These are phyloP conservation scores for Zopfochytrium polystomum DNA, from an alignment of 371 early-diverging fungal genomes.

Conservation along the genomic window DNA sequence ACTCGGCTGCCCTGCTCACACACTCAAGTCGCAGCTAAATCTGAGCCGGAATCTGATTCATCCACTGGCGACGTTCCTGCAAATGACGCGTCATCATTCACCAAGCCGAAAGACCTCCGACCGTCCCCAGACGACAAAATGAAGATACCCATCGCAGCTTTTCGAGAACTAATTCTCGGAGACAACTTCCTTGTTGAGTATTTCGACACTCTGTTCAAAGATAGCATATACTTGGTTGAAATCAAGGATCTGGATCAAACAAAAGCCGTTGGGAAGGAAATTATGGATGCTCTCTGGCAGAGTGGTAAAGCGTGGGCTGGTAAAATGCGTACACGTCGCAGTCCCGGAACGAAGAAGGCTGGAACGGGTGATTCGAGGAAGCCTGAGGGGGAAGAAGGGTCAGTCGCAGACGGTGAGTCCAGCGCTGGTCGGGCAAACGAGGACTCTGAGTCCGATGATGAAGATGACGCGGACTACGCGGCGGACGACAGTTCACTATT, in stretches of 20 bases:
- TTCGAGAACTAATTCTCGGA: constrained; percentile 40
- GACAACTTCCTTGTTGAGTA: constrained; percentile 46
- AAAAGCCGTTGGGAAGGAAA: constrained; percentile 34
- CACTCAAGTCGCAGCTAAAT: too few relatives aligned
- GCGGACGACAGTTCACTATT: constrained; percentile 26
- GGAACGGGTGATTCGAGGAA: neutral
- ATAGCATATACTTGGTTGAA: constrained; percentile 33
- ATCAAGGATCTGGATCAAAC: constrained; percentile 28
- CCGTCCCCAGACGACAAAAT: too few relatives aligned
- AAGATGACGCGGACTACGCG: constrained; percentile 16
- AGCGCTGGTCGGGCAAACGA: neutral
- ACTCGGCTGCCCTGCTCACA: too few relatives aligned
- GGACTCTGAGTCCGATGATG: constrained; percentile 18
- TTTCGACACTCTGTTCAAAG: constrained; percentile 34
- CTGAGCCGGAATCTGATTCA: too few relatives aligned
- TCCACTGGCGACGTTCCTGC: too few relatives aligned
- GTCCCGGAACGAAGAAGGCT: constrained; percentile 2
- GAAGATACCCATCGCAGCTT: constrained; percentile 27
- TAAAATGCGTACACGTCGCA: constrained; percentile 7
- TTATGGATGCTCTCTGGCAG: constrained; percentile 39
- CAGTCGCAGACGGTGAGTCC: neutral
- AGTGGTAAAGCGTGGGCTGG: constrained; percentile 41
- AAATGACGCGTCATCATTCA: too few relatives aligned
- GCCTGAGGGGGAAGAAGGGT: neutral
- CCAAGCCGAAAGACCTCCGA: too few relatives aligned